Evolutionary conservation across 208 protist genomes (phyloP).

Genomic region (Strigomonas culicis): DNA sequence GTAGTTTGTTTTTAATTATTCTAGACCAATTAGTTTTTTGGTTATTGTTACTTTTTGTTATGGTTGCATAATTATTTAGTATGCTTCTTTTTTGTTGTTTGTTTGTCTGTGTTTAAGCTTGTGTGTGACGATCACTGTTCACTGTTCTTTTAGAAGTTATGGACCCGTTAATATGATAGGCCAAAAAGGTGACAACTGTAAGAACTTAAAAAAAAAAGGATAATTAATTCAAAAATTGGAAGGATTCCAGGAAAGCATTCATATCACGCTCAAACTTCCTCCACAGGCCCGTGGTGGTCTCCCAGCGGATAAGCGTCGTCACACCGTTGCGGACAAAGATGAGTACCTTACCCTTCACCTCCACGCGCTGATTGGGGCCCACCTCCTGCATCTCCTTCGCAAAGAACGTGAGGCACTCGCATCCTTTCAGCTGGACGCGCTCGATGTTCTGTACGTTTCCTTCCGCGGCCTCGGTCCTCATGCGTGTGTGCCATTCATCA

Average conservation of each 20-base stretch:
- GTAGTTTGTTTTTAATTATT: background rate
- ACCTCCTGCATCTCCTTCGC: constrained; percentile 79
- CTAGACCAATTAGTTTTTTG: background rate
- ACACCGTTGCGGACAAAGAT: constrained; percentile 64
- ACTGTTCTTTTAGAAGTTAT: no score
- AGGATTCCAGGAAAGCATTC: constrained; percentile 62
- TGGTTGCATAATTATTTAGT: background rate
- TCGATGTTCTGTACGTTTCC: constrained; percentile 51
- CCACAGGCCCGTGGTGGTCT: constrained; percentile 41
- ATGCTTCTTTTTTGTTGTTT: background rate
- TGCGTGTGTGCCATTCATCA: constrained; percentile 58
- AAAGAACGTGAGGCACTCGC: constrained; percentile 61
- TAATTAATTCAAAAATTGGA: constrained; percentile 25
- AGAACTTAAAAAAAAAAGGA: constrained; percentile 11
- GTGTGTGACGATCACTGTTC: background rate
- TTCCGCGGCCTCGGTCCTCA: constrained; percentile 44
- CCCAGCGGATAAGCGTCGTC: constrained; percentile 74
- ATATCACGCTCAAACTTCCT: constrained; percentile 66
- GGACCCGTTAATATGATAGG: background rate
- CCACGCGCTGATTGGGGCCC: constrained; percentile 46
- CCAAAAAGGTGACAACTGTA: background rate
- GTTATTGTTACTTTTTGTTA: background rate
- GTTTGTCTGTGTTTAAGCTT: background rate
- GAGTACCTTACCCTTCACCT: constrained; percentile 57
- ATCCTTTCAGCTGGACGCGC: constrained; percentile 27